Evolutionary conservation across 257 asterid species (phyloP).

Genomic region (Fraxinus cuspidata): DNA sequence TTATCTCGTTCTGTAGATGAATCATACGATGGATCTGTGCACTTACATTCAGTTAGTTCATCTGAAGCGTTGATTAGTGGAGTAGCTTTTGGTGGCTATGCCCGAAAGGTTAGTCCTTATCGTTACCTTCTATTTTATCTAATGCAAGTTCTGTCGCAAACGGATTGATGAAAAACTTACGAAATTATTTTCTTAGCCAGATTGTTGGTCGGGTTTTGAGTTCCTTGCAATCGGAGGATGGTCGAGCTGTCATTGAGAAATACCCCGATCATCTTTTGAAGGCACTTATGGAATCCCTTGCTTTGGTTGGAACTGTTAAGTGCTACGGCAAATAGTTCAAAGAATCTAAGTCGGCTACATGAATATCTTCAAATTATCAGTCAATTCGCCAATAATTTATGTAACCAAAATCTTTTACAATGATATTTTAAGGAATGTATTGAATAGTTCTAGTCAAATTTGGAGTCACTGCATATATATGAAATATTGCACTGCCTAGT

Average conservation of each 20-base stretch:
- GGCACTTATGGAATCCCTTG: conserved; percentile 64
- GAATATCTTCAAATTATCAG: background rate
- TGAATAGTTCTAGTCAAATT: background rate
- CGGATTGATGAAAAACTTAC: background rate
- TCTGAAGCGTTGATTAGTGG: conserved; percentile 70
- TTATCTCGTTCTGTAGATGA: conserved; percentile 31
- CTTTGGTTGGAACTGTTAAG: conserved; percentile 88
- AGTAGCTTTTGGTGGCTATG: conserved; percentile 90
- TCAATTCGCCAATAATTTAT: background rate
- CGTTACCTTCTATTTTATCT: background rate
- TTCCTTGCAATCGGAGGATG: conserved; percentile 49
- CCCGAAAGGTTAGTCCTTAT: conserved; percentile 60
- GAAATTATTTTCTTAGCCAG: conserved; percentile 32
- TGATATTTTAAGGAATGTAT: background rate
- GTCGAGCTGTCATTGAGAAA: conserved; percentile 57
- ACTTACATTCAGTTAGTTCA: conserved; percentile 29
- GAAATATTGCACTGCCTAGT: background rate
- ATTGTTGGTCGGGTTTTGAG: conserved; percentile 71
- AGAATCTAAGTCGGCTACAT: background rate
- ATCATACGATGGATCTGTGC: conserved; percentile 15
- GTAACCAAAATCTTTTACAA: background rate
- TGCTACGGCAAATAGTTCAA: conserved; percentile 27
- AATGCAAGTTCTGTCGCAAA: background rate
- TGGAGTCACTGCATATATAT: background rate
- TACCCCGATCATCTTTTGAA: conserved; percentile 65